phyloP scores from a whole-genome alignment of 116 monocot species.

The Phalaenopsis hybrid region DNA sequence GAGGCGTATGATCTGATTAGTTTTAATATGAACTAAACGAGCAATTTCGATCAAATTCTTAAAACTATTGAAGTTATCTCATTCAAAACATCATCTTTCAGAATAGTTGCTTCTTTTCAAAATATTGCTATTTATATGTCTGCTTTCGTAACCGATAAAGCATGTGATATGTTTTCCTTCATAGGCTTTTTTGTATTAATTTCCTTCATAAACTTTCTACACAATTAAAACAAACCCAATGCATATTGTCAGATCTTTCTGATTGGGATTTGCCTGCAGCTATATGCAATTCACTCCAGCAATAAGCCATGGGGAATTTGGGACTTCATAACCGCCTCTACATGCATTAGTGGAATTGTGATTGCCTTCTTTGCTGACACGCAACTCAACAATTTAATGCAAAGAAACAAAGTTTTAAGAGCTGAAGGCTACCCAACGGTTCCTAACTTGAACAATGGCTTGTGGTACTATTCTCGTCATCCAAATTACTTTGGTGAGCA shows the following conservation, averaged over 20 bases:
- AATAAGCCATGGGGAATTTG: conserved; percentile 40
- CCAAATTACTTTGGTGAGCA: conserved; percentile 95
- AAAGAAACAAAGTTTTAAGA: conserved; percentile 42
- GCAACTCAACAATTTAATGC: conserved; percentile 62
- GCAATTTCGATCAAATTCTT: no score
- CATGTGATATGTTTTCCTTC: neutral
- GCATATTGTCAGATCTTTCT: conserved; percentile 51
- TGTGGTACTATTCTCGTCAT: conserved; percentile 88
- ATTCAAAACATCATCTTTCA: no score
- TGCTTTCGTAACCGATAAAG: neutral
- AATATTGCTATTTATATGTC: neutral
- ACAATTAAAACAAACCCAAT: neutral
- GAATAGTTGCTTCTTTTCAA: neutral
- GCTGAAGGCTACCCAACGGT: conserved; percentile 32
- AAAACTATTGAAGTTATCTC: no score
- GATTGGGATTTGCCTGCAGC: conserved; percentile 81
- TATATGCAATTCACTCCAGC: conserved; percentile 76
- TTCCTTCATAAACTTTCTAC: conserved; percentile 3
- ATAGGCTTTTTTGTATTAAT: neutral
- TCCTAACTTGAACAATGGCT: conserved; percentile 58
- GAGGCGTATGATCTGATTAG: no score
- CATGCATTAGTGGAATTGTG: conserved; percentile 54
- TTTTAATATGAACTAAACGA: no score
- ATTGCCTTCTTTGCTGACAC: conserved; percentile 85
- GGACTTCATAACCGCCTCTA: conserved; percentile 39